These are phyloP conservation scores for Galeopsis tetrahit DNA, from an alignment of 257 asterid species.

Conservation along the genomic window DNA sequence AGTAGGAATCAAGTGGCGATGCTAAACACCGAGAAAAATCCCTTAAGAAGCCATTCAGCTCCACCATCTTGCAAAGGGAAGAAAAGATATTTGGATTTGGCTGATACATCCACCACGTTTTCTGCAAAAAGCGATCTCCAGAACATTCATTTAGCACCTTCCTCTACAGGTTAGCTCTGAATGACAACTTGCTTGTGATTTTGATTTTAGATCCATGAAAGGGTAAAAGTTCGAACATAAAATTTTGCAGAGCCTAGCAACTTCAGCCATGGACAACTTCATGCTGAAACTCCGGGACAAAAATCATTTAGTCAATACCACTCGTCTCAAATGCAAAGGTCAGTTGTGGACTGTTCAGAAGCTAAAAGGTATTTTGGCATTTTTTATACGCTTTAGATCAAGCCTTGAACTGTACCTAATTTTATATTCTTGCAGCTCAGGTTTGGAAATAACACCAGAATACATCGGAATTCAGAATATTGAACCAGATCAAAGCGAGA, in stretches of 20 bases:
- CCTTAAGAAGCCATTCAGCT: constrained; percentile 78
- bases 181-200: constrained; percentile 24
- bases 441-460: constrained; percentile 42
- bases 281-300: constrained; percentile 40
- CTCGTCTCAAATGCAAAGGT: constrained; percentile 38
- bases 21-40: constrained; percentile 39
- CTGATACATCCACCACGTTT: constrained; percentile 42
- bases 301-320: constrained; percentile 37
- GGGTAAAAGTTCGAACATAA: constrained; percentile 25
- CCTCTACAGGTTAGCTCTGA: constrained; percentile 45
- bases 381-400: constrained; percentile 19
- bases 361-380: constrained; percentile 43
- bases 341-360: constrained; percentile 42
- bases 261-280: constrained; percentile 36
- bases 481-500: constrained; percentile 38
- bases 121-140: constrained; percentile 39
- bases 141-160: constrained; percentile 22
- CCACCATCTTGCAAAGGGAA: constrained; percentile 78
- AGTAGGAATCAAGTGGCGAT: constrained; percentile 36
- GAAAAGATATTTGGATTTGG: constrained; percentile 55
- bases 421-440: constrained; percentile 49
- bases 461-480: constrained; percentile 36
- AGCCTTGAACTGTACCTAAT: constrained; percentile 8
- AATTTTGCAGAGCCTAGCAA: constrained; percentile 49
- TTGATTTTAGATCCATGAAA: constrained; percentile 6